A percentile compares a stretch with the other conserved stretches of the same genome.
Conservation (phyloP, 768 basidiomycete species). For the Rubroboletus satanas region DNA sequence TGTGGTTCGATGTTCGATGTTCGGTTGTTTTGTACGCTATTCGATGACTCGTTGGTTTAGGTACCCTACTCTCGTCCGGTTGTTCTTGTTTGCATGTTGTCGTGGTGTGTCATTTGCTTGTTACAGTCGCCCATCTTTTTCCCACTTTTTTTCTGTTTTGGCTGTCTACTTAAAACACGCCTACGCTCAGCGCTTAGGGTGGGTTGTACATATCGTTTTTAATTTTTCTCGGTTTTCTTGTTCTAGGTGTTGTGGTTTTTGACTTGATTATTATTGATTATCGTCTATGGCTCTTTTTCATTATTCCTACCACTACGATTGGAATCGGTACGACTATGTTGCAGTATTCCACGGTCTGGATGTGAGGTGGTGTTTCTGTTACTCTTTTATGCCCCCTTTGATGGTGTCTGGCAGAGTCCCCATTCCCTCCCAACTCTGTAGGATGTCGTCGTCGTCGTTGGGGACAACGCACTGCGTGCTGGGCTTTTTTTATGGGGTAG, state of each 20-base stretch:
- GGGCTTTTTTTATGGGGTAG: too few species aligned
- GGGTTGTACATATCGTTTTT: conserved; percentile 9
- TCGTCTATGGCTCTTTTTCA: background rate
- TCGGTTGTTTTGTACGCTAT: conserved; percentile 3
- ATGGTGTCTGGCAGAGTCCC: too few species aligned
- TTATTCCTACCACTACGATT: background rate
- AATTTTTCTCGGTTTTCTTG: conserved; percentile 6
- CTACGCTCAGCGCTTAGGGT: background rate
- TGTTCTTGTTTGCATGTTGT: conserved; percentile 2
- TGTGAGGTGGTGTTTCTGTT: background rate
- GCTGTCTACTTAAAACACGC: background rate
- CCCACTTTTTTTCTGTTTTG: background rate
- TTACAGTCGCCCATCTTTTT: background rate
- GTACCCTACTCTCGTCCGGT: background rate
- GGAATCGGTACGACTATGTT: background rate
- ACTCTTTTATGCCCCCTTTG: too few species aligned
- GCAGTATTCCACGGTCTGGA: background rate
- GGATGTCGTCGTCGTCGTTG: too few species aligned
- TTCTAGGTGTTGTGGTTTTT: background rate
- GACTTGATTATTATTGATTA: conserved; percentile 4
- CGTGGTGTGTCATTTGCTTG: background rate
- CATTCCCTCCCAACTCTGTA: too few species aligned
- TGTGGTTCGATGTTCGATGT: background rate
- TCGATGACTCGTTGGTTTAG: conserved; percentile 1
- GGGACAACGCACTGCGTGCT: too few species aligned